Evolutionary conservation across 345 rosid genomes (phyloP).

Genomic region (Arabis alpina): DNA sequence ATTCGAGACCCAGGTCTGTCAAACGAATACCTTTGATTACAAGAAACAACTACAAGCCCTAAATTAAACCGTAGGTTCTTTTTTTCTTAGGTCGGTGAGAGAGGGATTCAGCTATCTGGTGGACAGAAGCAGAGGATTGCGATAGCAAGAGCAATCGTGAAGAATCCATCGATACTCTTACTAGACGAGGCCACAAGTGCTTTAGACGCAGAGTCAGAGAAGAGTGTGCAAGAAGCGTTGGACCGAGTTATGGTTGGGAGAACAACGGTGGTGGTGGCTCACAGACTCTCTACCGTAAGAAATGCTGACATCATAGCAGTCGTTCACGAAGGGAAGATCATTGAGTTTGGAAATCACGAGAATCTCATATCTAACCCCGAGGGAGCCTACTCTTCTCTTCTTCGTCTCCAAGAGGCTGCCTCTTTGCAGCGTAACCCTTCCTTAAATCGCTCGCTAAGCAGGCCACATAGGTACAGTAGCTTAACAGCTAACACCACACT

Average conservation of each 20-base stretch:
- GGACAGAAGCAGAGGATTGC: slow-evolving; percentile 99
- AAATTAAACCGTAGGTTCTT: not conserved
- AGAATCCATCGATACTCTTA: slow-evolving; percentile 85
- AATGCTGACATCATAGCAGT: slow-evolving; percentile 91
- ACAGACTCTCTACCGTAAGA: slow-evolving; percentile 86
- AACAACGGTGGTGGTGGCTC: slow-evolving; percentile 90
- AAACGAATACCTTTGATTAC: not conserved
- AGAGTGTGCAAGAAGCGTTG: slow-evolving; percentile 93
- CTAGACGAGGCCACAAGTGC: slow-evolving; percentile 99
- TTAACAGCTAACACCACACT: not conserved
- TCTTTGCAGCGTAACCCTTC: slow-evolving; percentile 68
- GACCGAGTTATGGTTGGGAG: slow-evolving; percentile 96
- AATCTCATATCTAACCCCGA: slow-evolving; percentile 69
- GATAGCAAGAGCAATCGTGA: slow-evolving; percentile 84
- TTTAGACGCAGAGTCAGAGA: slow-evolving; percentile 91
- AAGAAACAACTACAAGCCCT: not conserved
- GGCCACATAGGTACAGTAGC: slow-evolving; percentile 64
- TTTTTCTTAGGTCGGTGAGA: slow-evolving; percentile 75
- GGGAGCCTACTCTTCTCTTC: slow-evolving; percentile 71
- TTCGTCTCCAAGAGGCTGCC: slow-evolving; percentile 82
- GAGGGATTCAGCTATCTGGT: slow-evolving; percentile 91
- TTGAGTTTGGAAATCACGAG: slow-evolving; percentile 89
- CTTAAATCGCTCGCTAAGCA: slow-evolving; percentile 55
- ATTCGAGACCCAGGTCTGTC: slow-evolving; percentile 87
- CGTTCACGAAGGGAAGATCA: slow-evolving; percentile 76